A percentile compares a stretch with the other conserved stretches of the same genome.
These are phyloP conservation scores for Mycena chlorophos DNA, from an alignment of 768 basidiomycete species.

Conservation along the genomic window DNA sequence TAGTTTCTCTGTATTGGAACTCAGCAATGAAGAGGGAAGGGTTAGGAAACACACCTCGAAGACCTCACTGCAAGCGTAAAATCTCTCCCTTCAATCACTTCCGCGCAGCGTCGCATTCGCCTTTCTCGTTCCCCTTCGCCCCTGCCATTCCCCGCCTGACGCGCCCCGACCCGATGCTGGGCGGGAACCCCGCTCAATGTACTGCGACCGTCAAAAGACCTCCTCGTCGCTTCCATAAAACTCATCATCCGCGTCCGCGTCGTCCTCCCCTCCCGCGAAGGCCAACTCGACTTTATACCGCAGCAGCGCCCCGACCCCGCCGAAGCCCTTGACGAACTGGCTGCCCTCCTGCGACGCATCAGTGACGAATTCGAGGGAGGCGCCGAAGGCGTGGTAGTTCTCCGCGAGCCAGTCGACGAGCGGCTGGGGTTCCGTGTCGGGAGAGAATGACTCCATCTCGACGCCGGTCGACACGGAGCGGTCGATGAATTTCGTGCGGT, in stretches of 20 bases:
- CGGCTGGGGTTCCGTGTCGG: constrained; percentile 72
- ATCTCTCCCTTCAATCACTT: no score
- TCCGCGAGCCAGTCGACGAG: constrained; percentile 99
- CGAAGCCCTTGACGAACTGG: constrained; percentile 98
- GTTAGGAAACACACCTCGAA: no score
- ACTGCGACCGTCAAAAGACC: constrained; percentile 83
- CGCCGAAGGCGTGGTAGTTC: constrained; percentile 97
- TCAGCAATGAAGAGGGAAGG: no score
- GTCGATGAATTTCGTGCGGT: constrained; percentile 92
- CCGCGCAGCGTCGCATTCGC: background rate
- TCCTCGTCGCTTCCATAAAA: constrained; percentile 76
- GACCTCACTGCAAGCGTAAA: no score
- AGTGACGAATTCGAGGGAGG: constrained; percentile 93
- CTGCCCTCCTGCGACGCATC: constrained; percentile 96
- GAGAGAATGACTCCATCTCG: constrained; percentile 99
- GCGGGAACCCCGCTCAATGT: constrained; percentile 72
- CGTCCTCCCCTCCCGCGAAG: no score
- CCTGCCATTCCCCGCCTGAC: constrained; percentile 48
- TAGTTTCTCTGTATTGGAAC: no score
- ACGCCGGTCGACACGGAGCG: constrained; percentile 90
- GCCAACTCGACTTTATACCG: constrained; percentile 99
- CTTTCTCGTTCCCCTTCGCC: background rate
- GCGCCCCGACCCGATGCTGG: constrained; percentile 69
- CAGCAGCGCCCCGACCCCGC: constrained; percentile 93
- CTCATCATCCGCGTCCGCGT: constrained; percentile 81